Conservation (phyloP, 2,329 filamentous ascomycete species). For the Hypocrella siamensis region DNA sequence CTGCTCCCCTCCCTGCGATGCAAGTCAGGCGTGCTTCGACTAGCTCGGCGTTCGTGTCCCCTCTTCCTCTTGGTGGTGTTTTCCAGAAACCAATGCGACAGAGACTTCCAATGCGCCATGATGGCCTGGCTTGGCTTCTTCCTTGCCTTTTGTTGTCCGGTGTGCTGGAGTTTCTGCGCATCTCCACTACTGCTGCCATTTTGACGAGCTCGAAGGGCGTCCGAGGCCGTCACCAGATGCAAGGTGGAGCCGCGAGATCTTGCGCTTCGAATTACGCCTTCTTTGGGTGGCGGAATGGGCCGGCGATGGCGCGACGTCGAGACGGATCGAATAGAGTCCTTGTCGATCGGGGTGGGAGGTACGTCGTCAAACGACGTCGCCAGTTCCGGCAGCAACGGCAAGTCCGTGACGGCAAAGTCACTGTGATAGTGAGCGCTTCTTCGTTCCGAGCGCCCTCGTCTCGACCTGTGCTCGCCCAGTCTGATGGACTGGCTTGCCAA, state of each 20-base stretch:
- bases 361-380: slow-evolving; percentile 21
- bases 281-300: slow-evolving; percentile 74
- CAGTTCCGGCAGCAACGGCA: slow-evolving; percentile 61
- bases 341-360: slow-evolving; percentile 63
- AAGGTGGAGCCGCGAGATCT: slow-evolving; percentile 71
- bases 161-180: slow-evolving; percentile 8
- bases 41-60: slow-evolving; percentile 31
- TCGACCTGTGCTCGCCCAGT: slow-evolving; percentile 32
- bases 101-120: slow-evolving; percentile 45
- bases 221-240: slow-evolving; percentile 60
- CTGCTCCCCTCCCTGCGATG: slow-evolving; percentile 32
- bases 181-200: slow-evolving; percentile 10
- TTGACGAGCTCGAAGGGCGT: slow-evolving; percentile 23
- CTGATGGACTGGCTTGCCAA: slow-evolving; percentile 27
- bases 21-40: slow-evolving; percentile 44
- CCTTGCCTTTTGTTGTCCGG: slow-evolving; percentile 28
- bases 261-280: slow-evolving; percentile 51
- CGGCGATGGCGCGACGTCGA: slow-evolving; percentile 65
- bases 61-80: slow-evolving; percentile 38
- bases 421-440: slow-evolving; percentile 49
- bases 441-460: slow-evolving; percentile 61
- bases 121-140: slow-evolving; percentile 44
- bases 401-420: slow-evolving; percentile 53
- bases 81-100: slow-evolving; percentile 48
- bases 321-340: slow-evolving; percentile 58